phyloP scores from a whole-genome alignment of 2,329 filamentous ascomycete species.

The Decorospora gaudefroyi region DNA sequence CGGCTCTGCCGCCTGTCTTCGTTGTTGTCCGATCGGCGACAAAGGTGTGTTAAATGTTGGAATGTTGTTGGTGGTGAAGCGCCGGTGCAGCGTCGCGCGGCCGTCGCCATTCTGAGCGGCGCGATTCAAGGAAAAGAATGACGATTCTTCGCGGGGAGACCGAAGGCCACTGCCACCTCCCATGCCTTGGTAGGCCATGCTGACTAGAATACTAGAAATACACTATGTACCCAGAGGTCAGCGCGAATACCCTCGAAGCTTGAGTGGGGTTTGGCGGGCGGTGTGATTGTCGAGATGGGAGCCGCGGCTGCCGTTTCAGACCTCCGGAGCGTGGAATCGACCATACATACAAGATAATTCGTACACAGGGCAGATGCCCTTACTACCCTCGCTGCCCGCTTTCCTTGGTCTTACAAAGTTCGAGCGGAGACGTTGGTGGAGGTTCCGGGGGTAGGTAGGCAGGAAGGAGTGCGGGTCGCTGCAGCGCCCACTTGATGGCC shows the following conservation, averaged over 20 bases:
- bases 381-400: slow-evolving; percentile 22
- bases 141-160: slow-evolving; percentile 74
- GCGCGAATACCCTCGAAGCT: slow-evolving; percentile 24
- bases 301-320: slow-evolving; percentile 21
- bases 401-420: slow-evolving; percentile 22
- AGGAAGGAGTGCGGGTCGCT: slow-evolving; percentile 11
- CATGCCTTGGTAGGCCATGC: slow-evolving; percentile 68
- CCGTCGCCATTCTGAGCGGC: slow-evolving; percentile 64
- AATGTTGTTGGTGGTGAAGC: slow-evolving; percentile 89
- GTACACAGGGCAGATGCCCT: slow-evolving; percentile 39
- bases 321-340: slow-evolving; percentile 10
- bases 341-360: slow-evolving; percentile 33
- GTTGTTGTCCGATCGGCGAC: slow-evolving; percentile 61
- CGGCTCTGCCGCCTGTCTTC: slow-evolving; percentile 59
- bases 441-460: slow-evolving; percentile 11
- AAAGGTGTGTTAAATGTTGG: slow-evolving; percentile 76
- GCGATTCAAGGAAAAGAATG: slow-evolving; percentile 73
- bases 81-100: slow-evolving; percentile 78
- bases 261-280: slow-evolving; percentile 44
- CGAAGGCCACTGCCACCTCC: slow-evolving; percentile 75
- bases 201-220: slow-evolving; percentile 44
- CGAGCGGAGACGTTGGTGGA: slow-evolving; percentile 18
- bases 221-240: slow-evolving; percentile 41
- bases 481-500: slow-evolving; percentile 13
- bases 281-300: slow-evolving; percentile 35